Base-by-base conservation (phyloP, 2,329 filamentous ascomycete species). In the Aspergillus sp. region DNA sequence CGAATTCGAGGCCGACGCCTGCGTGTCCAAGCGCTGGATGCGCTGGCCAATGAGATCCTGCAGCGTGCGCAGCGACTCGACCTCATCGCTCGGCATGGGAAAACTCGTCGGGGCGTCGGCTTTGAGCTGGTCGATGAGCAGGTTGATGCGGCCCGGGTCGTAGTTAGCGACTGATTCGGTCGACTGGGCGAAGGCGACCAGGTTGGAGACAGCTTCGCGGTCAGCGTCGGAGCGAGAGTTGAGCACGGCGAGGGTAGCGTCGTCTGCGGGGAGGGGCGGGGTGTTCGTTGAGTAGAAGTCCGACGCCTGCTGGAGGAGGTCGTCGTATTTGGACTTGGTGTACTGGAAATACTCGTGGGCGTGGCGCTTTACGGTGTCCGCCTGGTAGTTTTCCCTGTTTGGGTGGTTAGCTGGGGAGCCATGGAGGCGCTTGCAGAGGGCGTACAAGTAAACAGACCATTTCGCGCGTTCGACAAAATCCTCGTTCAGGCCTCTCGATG, bases 391-490 rank as follows among this genome's bases (percentile, higher is more conserved):
- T 39, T 52, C 45, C 36, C 45, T 47, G 33, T 15, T 28, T 32
- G 29, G 8, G 33, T 16, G 8, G 32, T 47, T 34, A 45, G 40
- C 26, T n/a, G n/a, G n/a, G n/a, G n/a, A n/a, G n/a, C n/a, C 19
- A 34, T 17, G 14, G 17, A 14, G 30, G 14, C 13, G 26, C 11
- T n/a, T 13, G 25, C 24, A 12, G 8, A 10, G 7, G 15, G 8
- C 3, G 14, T 7, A 12, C 13, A 30, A 17, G 15, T 26, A 12
- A 27, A 42, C 49, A 30, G 32, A 52, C 62, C 55, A 57, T 52
- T 74, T 75, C 43, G 76, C 64, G 41, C 69, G 71, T 51, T 69
- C 64, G 37, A 93, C 75, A 55, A 94, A 86, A 51, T 86, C 78
- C 8, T 78, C 66, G 48, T 81, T 72, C 44, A 86, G 68, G 22